Percentiles rank a stretch among this genome's conserved stretches.
Conservation (phyloP, 176 grass and related monocot species). For the Bothriochloa decipiens region DNA sequence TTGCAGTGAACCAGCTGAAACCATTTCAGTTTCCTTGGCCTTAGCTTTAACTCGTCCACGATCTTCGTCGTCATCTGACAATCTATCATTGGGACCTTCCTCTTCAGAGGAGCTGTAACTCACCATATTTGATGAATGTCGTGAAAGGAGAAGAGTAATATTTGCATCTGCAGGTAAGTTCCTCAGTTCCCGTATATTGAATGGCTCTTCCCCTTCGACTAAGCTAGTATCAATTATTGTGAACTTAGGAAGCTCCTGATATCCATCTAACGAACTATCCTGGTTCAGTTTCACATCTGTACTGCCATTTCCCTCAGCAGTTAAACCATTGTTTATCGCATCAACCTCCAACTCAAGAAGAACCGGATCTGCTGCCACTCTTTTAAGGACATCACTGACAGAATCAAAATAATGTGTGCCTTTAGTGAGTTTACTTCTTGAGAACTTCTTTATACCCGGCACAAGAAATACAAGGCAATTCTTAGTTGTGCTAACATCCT, state of each 20-base stretch:
- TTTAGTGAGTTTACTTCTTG: conserved; percentile 72
- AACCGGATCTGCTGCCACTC: conserved; percentile 63
- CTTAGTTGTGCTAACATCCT: conserved; percentile 70
- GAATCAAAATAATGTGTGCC: conserved; percentile 94
- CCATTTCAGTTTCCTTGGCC: conserved; percentile 31
- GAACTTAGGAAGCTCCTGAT: conserved; percentile 72
- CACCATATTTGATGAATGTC: conserved; percentile 39
- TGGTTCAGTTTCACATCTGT: conserved; percentile 40
- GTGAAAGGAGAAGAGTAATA: conserved; percentile 40
- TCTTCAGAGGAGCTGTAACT: conserved; percentile 61
- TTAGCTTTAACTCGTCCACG: conserved; percentile 38
- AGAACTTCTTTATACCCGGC: conserved; percentile 76
- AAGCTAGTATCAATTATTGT: conserved; percentile 93
- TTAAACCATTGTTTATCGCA: conserved; percentile 32
- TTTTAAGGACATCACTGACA: conserved; percentile 84
- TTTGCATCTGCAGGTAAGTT: conserved; percentile 69
- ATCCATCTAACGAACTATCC: conserved; percentile 50
- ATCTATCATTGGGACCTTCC: conserved; percentile 52
- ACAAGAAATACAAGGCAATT: conserved; percentile 73
- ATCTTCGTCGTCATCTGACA: conserved; percentile 41
- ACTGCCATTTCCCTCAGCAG: conserved; percentile 43
- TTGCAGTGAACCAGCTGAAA: conserved; percentile 34
- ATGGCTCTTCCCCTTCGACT: conserved; percentile 64
- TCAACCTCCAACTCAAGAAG: conserved; percentile 76
- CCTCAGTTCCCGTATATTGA: conserved; percentile 72